Evolutionary conservation across 139 green algal species (phyloP), one percentile per base, ranked within the genome.

Genomic region (Micractinium sp.): DNA sequence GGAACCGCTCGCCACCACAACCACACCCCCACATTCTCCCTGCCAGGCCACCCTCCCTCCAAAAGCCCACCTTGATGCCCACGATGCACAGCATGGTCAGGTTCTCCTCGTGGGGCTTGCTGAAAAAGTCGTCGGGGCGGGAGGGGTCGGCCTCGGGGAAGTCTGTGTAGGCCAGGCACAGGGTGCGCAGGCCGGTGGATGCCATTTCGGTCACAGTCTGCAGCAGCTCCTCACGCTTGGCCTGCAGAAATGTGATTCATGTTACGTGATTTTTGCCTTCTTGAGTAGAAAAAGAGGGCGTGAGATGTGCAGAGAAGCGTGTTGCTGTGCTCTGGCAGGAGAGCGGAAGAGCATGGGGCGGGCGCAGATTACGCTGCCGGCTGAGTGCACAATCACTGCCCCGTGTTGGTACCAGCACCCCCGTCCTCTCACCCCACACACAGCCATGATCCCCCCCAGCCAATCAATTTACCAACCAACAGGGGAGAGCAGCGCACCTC

Each of bases 51-150:
- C 76, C 19, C 60, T 14, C 60, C 60, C 60, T 16, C 60, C 60
- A 0, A 67, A n/a, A n/a, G 7, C 82, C 9, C 47, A 74, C 91
- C 95, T 99, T 99, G 93, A 99, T 99, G 90, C 98, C 98, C 66
- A 98, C 96, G 73, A 99, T 96, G 41, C 86, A 93, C 56, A 95
- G 83, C 69, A 95, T 69, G 53, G 89, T 95, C 18, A 98, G 91
- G 77, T 96, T 91, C 31, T 89, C 73, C 60, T 93, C 91, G 63
- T 53, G 84, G 20, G 91, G 88, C 36, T 69, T 86, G 82, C 97
- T 92, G 47, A 97, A 97, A 73, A 93, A 95, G 78, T 95, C 94
- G 3, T 63, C 85, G 14, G 93, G 86, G n/a, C 92, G 73, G 33
- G 41, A 61, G 20, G 85, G 38, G 66, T 94, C 93, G 0, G 5